These are phyloP conservation scores for Avena atlantica DNA, from an alignment of 176 grass and related monocot species.

Conservation along the genomic window DNA sequence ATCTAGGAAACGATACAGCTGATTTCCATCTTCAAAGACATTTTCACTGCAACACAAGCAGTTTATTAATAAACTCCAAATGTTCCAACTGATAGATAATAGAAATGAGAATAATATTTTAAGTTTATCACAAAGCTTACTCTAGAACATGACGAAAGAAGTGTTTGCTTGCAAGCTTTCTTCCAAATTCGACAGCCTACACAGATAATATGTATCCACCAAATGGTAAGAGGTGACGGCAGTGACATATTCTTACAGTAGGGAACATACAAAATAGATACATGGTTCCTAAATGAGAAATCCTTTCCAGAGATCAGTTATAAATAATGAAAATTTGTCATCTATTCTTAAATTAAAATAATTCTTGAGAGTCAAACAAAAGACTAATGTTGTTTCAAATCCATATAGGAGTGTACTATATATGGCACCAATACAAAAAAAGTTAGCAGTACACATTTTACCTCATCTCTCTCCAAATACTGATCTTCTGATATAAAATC, in stretches of 20 bases:
- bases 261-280: slow-evolving; percentile 18
- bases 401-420: slow-evolving; percentile 19
- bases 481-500: slow-evolving; percentile 97
- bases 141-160: slow-evolving; percentile 83
- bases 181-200: slow-evolving; percentile 92
- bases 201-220: slow-evolving; percentile 20
- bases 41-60: slow-evolving; percentile 71
- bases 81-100: not conserved
- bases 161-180: slow-evolving; percentile 81
- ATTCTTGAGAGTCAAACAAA: slow-evolving; percentile 1
- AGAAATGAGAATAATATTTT: slow-evolving; percentile 8
- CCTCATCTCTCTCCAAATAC: slow-evolving; percentile 92
- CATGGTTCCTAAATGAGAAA: not conserved
- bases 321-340: slow-evolving; percentile 1
- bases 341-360: slow-evolving; percentile 16
- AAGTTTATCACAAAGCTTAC: slow-evolving; percentile 60
- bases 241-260: not conserved
- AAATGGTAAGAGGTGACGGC: not conserved
- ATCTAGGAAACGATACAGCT: slow-evolving; percentile 86
- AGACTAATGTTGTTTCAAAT: slow-evolving; percentile 13
- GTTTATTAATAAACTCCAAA: slow-evolving; percentile 31
- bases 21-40: slow-evolving; percentile 94
- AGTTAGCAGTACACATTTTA: slow-evolving; percentile 37
- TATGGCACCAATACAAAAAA: slow-evolving; percentile 16
- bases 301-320: slow-evolving; percentile 27